phyloP scores from a whole-genome alignment of 768 basidiomycete genomes.

The Leccinum truebloodii region DNA sequence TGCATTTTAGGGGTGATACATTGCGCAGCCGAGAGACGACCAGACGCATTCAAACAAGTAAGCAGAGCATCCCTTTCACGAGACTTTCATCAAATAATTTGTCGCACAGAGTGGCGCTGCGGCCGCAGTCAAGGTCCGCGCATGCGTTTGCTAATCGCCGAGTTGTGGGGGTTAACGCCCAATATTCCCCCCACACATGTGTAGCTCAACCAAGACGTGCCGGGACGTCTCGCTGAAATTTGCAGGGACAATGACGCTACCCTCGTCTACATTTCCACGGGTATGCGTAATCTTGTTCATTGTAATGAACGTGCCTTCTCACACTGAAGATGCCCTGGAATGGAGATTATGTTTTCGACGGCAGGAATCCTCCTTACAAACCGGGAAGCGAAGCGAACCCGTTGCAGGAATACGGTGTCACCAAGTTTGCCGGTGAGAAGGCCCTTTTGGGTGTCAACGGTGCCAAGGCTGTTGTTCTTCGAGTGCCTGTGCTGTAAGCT shows the following conservation, averaged over 20 bases:
- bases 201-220: constrained; percentile 81
- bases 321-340: constrained; percentile 8
- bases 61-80: constrained; percentile 14
- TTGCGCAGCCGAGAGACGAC: constrained; percentile 92
- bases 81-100: background rate
- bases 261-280: constrained; percentile 92
- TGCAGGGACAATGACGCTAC: constrained; percentile 61
- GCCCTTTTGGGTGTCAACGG: constrained; percentile 63
- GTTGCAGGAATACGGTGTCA: constrained; percentile 82
- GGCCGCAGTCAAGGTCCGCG: constrained; percentile 58
- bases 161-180: background rate
- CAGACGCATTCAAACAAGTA: constrained; percentile 91
- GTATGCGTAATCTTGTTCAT: constrained; percentile 32
- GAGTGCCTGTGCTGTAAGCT: constrained; percentile 86
- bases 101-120: constrained; percentile 54
- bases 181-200: background rate
- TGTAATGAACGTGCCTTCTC: constrained; percentile 3
- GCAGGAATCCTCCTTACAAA: constrained; percentile 86
- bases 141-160: background rate
- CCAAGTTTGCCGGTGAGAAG: constrained; percentile 86
- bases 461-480: constrained; percentile 66
- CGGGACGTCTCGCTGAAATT: constrained; percentile 68
- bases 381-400: constrained; percentile 76
- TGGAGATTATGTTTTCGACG: constrained; percentile 94
- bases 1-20: constrained; percentile 75